Percentiles rank a stretch among this genome's conserved stretches.
Evolutionary conservation across 1,284 basidiomycete species (phyloP).

Genomic region (Ustilago crameri): DNA sequence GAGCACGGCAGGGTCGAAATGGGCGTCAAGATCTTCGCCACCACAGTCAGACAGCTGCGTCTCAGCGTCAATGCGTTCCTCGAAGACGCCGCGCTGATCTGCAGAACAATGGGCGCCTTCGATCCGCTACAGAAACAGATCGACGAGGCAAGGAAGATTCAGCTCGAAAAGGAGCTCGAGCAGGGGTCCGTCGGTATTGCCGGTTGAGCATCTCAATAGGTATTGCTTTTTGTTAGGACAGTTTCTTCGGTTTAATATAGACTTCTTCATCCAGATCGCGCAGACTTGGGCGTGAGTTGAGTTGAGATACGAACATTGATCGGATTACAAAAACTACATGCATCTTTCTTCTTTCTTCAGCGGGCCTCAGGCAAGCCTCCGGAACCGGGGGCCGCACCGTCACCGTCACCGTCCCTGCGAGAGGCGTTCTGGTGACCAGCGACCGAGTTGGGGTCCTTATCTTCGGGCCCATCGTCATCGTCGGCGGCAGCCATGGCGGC

Average conservation of each 20-base stretch:
- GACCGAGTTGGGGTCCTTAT: constrained; percentile 47
- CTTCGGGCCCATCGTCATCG: constrained; percentile 56
- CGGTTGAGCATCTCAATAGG: constrained; percentile 18
- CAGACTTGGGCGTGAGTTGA: background rate
- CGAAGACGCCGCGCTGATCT: constrained; percentile 53
- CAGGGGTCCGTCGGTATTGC: constrained; percentile 56
- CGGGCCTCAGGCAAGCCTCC: constrained; percentile 37
- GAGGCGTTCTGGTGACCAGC: constrained; percentile 14
- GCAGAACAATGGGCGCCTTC: constrained; percentile 55
- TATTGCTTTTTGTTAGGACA: too few relatives aligned
- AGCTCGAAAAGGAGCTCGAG: constrained; percentile 49
- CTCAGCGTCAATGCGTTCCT: constrained; percentile 58
- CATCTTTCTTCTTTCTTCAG: constrained; percentile 8
- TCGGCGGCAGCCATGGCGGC: constrained; percentile 49
- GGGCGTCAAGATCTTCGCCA: constrained; percentile 53
- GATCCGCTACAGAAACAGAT: constrained; percentile 33
- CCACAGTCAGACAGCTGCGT: constrained; percentile 57
- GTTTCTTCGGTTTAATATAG: too few relatives aligned
- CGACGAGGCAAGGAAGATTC: constrained; percentile 33
- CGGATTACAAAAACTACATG: background rate
- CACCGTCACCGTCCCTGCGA: constrained; percentile 16
- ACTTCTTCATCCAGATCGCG: too few relatives aligned
- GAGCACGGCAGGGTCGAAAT: constrained; percentile 20
- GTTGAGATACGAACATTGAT: background rate
- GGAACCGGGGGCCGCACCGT: constrained; percentile 10